Base-by-base conservation (phyloP, 2,329 filamentous ascomycete species). In the Aspergillus aculeatus region DNA sequence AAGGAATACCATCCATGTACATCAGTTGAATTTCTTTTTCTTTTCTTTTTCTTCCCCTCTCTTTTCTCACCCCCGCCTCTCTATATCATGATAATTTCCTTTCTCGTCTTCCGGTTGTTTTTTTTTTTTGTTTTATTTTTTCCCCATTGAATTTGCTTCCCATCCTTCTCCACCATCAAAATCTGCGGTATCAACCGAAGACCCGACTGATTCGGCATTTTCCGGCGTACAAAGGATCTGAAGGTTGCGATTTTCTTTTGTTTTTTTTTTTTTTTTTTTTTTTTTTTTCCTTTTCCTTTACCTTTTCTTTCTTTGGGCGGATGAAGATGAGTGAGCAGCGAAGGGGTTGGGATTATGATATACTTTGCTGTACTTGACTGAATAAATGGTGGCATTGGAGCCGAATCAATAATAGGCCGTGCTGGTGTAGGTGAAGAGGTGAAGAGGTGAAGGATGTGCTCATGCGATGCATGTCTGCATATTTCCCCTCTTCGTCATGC, bases 201-300 rank as follows among this genome's bases (percentile, higher is more conserved):
- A 65, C 57, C 60, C 60, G 59, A 63, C 57, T 60, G 58, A 59
- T 56, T 66, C 64, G 64, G 66, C 66, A 67, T 68, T 66, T 63
- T 66, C 61, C 63, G 67, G 67, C 67, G 67, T 66, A 63, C 62
- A 62, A 57, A 60, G 67, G 64, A 62, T 60, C 57, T 51, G 64
- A 63, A 59, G 55, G n/a, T 57, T 56, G 54, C 54, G 47, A 50
- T 58, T 55, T 59, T 35, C 60, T 56, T 41, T 61, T 56, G 54
- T 32, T 38, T 35, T 16, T 16, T 16, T 10, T 61, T 54, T 47
- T 50, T 38, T 57, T 53, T 60, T 52, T 55, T 50, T 31, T 58
- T 53, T 62, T 47, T 57, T 54, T 55, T 50, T 35, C 44, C 55
- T 56, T 50, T 48, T 53, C 41, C 47, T 54, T 60, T 29, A 50